Conservation (phyloP, 306 rosid species). For the Vigna angularis region DNA sequence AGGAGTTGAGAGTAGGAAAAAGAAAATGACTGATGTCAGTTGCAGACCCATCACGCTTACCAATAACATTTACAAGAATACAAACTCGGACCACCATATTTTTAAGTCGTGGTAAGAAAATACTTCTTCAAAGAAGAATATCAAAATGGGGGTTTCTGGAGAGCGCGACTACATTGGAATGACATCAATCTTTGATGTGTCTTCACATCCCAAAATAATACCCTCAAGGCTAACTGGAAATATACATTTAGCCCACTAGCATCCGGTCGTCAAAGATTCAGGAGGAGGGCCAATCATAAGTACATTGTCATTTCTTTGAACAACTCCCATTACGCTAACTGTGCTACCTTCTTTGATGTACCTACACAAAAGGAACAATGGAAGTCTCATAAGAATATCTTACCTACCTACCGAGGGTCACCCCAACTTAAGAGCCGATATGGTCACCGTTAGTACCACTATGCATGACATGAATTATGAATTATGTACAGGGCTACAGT, state of each 20-base stretch:
- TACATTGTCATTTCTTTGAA: constrained; percentile 15
- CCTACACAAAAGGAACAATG: neutral
- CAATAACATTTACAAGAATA: constrained; percentile 1
- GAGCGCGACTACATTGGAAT: neutral
- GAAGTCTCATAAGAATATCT: neutral
- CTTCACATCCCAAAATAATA: constrained; percentile 14
- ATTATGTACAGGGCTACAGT: too few relatives aligned
- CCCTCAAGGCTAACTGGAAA: constrained; percentile 21
- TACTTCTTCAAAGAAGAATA: constrained; percentile 6
- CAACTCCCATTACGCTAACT: constrained; percentile 4
- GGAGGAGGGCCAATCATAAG: constrained; percentile 22
- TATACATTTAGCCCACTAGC: constrained; percentile 9
- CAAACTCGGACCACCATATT: neutral
- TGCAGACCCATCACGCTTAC: constrained; percentile 2
- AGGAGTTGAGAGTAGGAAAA: constrained; percentile 15
- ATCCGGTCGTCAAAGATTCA: constrained; percentile 1
- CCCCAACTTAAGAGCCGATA: neutral
- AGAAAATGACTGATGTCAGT: neutral
- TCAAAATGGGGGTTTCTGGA: neutral
- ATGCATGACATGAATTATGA: too few relatives aligned
- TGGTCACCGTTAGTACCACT: neutral
- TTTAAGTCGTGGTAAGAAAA: neutral
- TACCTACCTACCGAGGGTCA: neutral
- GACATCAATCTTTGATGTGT: constrained; percentile 21
- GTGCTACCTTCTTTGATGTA: constrained; percentile 19